Base-by-base conservation (phyloP, 345 rosid genomes). In the Laguncularia racemosa region DNA sequence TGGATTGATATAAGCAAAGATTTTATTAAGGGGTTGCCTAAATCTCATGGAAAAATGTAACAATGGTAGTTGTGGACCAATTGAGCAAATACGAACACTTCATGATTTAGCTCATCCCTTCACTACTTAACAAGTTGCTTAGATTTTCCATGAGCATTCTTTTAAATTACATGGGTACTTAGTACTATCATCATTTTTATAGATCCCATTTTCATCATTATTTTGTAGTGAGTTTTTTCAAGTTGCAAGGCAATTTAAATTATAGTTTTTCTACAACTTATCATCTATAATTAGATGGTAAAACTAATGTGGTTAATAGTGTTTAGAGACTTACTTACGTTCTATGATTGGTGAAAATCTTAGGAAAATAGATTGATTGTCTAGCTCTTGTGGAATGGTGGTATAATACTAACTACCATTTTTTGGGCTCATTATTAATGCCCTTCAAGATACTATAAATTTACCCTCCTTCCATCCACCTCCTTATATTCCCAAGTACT, bases 91-190 rank as follows among this genome's bases (percentile, higher is more conserved):
- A 47, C 16, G 19, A 10, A 1, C 16, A 58, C 9, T 58, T 58
- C 44, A 9, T 48, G 18, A 14, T 2, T 17, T 48, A 12, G 11
- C 44, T 6, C 62, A 58, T 48, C 38, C 62, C 0, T 58, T 17
- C 21, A 0, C 45, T 0, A 19, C 45, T 3, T 1, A 3, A 0
- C 1, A 4, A 1, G 45, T 58, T 1, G 62, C 43, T 0, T 3
- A 21, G 1, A 6, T n/a, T 14, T 46, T 21, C 18, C 0, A 45
- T 16, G 62, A 58, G 1, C 14, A 16, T 48, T 58, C 51, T 66
- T 71, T 26, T 1, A 53, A 70, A 46, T 48, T 62, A 0, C 50
- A 62, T 62, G 51, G 58, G 14, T 53, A 14, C 66, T 52, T 0
- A 44, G 8, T 16, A 40, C 20, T 23, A 23, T 23, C 2, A 6